Percentiles rank a stretch among this genome's conserved stretches.
Evolutionary conservation across 164 flowering plant genomes (phyloP).

Genomic region (Tinospora cordifolia): DNA sequence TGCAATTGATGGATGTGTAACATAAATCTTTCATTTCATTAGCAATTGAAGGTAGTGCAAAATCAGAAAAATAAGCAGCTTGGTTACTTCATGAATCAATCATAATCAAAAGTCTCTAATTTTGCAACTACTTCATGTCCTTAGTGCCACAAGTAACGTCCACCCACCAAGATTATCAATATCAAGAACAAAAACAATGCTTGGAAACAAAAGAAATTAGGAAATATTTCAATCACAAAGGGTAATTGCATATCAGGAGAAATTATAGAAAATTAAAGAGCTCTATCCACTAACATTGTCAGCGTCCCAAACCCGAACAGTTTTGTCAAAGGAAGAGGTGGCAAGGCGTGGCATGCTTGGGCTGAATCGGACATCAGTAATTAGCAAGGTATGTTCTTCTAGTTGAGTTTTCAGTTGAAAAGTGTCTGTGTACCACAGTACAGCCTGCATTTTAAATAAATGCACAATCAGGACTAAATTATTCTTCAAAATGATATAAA

Average conservation of each 20-base stretch:
- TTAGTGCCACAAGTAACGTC: background rate
- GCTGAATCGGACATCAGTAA: slow-evolving; percentile 82
- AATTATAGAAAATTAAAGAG: background rate
- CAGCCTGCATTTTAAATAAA: slow-evolving; percentile 43
- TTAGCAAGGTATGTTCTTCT: slow-evolving; percentile 59
- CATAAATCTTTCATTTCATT: background rate
- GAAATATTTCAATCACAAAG: background rate
- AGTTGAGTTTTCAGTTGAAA: slow-evolving; percentile 40
- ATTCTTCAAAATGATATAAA: background rate
- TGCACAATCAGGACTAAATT: background rate
- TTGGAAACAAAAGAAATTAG: background rate
- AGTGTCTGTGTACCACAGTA: slow-evolving; percentile 61
- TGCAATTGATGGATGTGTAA: background rate
- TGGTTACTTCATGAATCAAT: background rate
- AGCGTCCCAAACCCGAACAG: slow-evolving; percentile 82
- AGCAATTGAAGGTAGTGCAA: background rate
- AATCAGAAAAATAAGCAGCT: background rate
- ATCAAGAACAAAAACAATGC: too few relatives aligned
- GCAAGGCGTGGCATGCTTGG: slow-evolving; percentile 69
- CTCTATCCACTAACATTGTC: slow-evolving; percentile 49
- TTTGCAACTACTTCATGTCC: background rate
- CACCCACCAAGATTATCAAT: too few relatives aligned
- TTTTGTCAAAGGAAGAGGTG: slow-evolving; percentile 71
- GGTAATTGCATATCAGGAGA: background rate
- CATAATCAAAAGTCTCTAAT: background rate